These are phyloP conservation scores for Saccharomycopsis phalli DNA, from an alignment of 1,139 yeast species.

Conservation along the genomic window DNA sequence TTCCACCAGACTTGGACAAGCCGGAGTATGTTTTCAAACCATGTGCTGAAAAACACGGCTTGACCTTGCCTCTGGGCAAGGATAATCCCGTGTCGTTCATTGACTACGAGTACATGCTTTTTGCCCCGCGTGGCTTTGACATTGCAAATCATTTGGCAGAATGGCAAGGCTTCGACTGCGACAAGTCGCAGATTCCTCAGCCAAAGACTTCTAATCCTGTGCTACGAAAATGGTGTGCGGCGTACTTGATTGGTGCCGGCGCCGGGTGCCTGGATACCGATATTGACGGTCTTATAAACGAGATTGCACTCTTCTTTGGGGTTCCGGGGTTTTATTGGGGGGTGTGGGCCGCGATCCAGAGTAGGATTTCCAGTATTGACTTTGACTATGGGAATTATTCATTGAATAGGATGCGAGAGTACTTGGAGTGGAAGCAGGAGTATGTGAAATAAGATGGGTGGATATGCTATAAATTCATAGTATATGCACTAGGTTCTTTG, in stretches of 20 bases:
- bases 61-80: conserved; percentile 19
- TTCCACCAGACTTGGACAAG: conserved; percentile 31
- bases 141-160: conserved; percentile 81
- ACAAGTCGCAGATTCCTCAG: conserved; percentile 48
- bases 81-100: conserved; percentile 54
- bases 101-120: conserved; percentile 75
- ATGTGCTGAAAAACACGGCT: too few species aligned
- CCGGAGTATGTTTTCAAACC: too few species aligned
- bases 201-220: conserved; percentile 38
- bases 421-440: conserved; percentile 55
- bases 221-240: conserved; percentile 46
- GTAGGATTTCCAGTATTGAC: conserved; percentile 61
- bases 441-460: too few species aligned
- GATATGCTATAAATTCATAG: too few species aligned
- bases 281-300: conserved; percentile 39
- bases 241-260: conserved; percentile 34
- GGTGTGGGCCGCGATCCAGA: conserved; percentile 74
- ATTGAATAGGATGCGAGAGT: conserved; percentile 51
- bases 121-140: conserved; percentile 76
- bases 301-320: conserved; percentile 58
- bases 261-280: conserved; percentile 22
- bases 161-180: conserved; percentile 81
- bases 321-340: conserved; percentile 86
- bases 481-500: too few species aligned
- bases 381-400: conserved; percentile 64